These are phyloP conservation scores for Yamadazyma kitorensis DNA, from an alignment of 805 yeast genomes.

Conservation along the genomic window DNA sequence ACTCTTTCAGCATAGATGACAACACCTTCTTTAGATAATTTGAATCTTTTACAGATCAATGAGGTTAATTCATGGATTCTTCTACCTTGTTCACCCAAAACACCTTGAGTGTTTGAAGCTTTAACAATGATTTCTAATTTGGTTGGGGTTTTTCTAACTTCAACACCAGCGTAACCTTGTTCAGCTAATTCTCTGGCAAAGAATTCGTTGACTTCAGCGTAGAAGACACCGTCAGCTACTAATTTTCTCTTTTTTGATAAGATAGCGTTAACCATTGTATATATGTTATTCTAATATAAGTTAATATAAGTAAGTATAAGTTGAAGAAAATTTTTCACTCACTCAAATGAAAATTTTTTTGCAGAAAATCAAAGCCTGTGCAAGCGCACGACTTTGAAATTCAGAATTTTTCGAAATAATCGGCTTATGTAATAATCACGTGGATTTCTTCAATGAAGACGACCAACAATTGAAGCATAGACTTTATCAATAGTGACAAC, in stretches of 20 bases:
- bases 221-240: slow-evolving; percentile 99
- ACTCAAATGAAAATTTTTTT: slow-evolving; percentile 3
- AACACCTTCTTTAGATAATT: slow-evolving; percentile 88
- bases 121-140: slow-evolving; percentile 98
- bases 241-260: slow-evolving; percentile 96
- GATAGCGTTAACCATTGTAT: slow-evolving; percentile 46
- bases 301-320: slow-evolving; percentile 6
- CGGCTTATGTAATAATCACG: slow-evolving; percentile 4
- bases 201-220: slow-evolving; percentile 99
- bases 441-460: too few species aligned
- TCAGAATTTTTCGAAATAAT: slow-evolving; percentile 1
- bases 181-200: slow-evolving; percentile 99
- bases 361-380: too few species aligned
- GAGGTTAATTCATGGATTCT: slow-evolving; percentile 98
- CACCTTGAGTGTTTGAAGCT: slow-evolving; percentile 98
- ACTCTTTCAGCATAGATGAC: slow-evolving; percentile 98
- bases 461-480: too few species aligned
- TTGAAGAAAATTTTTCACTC: slow-evolving; percentile 7
- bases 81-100: slow-evolving; percentile 99
- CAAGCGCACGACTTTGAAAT: slow-evolving; percentile 2
- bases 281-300: too few species aligned
- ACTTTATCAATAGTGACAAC: too few species aligned
- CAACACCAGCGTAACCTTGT: slow-evolving; percentile 99
- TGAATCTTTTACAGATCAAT: slow-evolving; percentile 98
- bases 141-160: slow-evolving; percentile 97